Evolutionary conservation across 1,139 yeast genomes (phyloP).

Genomic region (Magnusiomyces ingens): DNA sequence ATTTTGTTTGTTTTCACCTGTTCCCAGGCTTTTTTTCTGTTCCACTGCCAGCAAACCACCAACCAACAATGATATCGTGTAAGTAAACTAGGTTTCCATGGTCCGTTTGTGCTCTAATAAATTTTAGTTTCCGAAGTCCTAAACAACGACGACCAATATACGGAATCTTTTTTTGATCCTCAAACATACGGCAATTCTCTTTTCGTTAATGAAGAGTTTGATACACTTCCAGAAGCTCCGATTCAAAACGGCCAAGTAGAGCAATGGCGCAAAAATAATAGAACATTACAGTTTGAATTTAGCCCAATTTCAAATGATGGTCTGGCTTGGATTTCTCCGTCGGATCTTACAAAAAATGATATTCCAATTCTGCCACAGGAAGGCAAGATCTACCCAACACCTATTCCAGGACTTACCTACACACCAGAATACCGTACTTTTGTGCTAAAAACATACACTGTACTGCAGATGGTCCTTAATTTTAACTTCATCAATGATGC

Average conservation of each 20-base stretch:
- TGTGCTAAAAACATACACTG: conserved; percentile 32
- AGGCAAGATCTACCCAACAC: conserved; percentile 36
- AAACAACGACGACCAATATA: conserved; percentile 3
- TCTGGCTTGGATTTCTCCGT: conserved; percentile 36
- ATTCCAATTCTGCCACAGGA: conserved; percentile 23
- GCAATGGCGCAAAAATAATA: conserved; percentile 31
- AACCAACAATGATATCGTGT: conserved; percentile 8
- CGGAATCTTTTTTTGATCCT: conserved; percentile 7
- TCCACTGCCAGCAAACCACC: neutral
- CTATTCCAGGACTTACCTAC: conserved; percentile 35
- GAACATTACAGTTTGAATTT: conserved; percentile 38
- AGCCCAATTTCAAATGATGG: conserved; percentile 39
- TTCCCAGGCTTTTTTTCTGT: neutral
- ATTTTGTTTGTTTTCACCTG: neutral
- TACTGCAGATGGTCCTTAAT: conserved; percentile 11
- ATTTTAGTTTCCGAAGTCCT: conserved; percentile 8
- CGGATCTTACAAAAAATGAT: conserved; percentile 21
- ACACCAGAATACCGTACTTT: conserved; percentile 36
- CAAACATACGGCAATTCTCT: conserved; percentile 11
- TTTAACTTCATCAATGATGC: conserved; percentile 3
- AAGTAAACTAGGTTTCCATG: neutral
- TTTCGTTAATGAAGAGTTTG: conserved; percentile 4
- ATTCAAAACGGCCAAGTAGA: conserved; percentile 29
- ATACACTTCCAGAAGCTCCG: conserved; percentile 25
- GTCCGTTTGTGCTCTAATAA: neutral